Conservation (phyloP, 805 yeast species). For the Millerago galiae region DNA sequence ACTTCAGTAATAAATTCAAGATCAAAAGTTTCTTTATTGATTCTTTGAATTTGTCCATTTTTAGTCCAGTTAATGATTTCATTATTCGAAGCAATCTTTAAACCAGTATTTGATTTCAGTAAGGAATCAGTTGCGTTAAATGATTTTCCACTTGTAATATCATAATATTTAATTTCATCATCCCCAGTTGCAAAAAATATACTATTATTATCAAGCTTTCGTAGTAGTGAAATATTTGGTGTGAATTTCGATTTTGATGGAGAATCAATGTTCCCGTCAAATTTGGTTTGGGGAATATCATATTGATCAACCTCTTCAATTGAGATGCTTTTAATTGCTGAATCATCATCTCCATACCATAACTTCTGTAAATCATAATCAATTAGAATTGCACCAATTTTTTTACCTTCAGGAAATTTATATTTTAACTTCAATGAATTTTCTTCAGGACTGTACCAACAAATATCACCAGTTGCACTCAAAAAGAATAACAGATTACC, state of each 20-base stretch:
- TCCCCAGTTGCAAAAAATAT: conserved; percentile 30
- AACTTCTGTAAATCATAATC: conserved; percentile 17
- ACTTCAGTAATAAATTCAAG: conserved; percentile 7
- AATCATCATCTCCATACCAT: conserved; percentile 25
- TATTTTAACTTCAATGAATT: conserved; percentile 15
- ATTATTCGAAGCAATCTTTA: conserved; percentile 29
- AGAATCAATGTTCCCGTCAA: conserved; percentile 28
- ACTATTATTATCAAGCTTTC: conserved; percentile 17
- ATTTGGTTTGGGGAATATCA: conserved; percentile 19
- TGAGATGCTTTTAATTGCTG: conserved; percentile 10
- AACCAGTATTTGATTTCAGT: conserved; percentile 32
- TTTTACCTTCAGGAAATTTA: conserved; percentile 6
- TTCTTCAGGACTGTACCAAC: conserved; percentile 12
- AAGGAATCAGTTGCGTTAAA: conserved; percentile 30
- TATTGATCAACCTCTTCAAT: conserved; percentile 19
- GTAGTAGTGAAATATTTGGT: conserved; percentile 19
- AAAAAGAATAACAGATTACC: conserved; percentile 18
- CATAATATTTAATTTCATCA: conserved; percentile 31
- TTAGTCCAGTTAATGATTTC: conserved; percentile 36
- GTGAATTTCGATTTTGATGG: conserved; percentile 21
- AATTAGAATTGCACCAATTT: conserved; percentile 16
- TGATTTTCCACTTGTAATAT: conserved; percentile 12
- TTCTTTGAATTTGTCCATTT: conserved; percentile 32
- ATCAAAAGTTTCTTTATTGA: conserved; percentile 17
- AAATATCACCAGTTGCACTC: conserved; percentile 21